These are phyloP conservation scores for Anacardium occidentale DNA, from an alignment of 345 rosid species.

Conservation along the genomic window DNA sequence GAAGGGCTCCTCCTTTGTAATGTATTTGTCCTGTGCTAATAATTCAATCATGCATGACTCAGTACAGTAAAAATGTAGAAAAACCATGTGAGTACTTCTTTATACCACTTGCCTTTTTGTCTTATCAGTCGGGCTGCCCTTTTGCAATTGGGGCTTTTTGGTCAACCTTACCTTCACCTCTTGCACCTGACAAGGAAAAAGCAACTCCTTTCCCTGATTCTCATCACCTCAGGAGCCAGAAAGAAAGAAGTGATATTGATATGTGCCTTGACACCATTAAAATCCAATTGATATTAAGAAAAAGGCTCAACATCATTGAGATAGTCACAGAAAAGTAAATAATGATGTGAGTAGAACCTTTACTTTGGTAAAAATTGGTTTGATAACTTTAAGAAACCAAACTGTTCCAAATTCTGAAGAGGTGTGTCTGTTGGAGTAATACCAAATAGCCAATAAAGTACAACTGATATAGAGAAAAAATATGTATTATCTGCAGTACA, in stretches of 20 bases:
- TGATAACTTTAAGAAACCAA: background rate
- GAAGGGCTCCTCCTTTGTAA: slow-evolving; percentile 32
- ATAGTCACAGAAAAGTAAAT: background rate
- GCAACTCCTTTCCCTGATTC: background rate
- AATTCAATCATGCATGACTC: slow-evolving; percentile 50
- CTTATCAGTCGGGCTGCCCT: slow-evolving; percentile 28
- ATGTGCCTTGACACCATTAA: slow-evolving; percentile 16
- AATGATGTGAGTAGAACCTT: background rate
- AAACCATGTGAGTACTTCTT: slow-evolving; percentile 31
- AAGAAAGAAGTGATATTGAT: slow-evolving; percentile 13
- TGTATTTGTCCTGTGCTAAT: slow-evolving; percentile 34
- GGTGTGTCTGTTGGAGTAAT: background rate
- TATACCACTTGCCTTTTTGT: slow-evolving; percentile 30
- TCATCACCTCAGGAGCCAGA: slow-evolving; percentile 18
- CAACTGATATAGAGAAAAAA: slow-evolving; percentile 2
- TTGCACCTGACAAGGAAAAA: slow-evolving; percentile 26
- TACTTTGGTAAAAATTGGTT: slow-evolving; percentile 1
- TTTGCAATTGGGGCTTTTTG: slow-evolving; percentile 22
- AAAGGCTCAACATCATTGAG: slow-evolving; percentile 14
- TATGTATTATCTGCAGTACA: slow-evolving; percentile 6
- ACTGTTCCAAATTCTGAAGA: background rate
- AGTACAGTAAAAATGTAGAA: slow-evolving; percentile 37
- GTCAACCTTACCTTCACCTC: slow-evolving; percentile 31
- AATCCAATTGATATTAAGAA: no score
- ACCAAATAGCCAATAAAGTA: background rate